These are phyloP conservation scores for Conidiobolus incongruus DNA, from an alignment of 371 early-diverging fungal genomes.

Conservation along the genomic window DNA sequence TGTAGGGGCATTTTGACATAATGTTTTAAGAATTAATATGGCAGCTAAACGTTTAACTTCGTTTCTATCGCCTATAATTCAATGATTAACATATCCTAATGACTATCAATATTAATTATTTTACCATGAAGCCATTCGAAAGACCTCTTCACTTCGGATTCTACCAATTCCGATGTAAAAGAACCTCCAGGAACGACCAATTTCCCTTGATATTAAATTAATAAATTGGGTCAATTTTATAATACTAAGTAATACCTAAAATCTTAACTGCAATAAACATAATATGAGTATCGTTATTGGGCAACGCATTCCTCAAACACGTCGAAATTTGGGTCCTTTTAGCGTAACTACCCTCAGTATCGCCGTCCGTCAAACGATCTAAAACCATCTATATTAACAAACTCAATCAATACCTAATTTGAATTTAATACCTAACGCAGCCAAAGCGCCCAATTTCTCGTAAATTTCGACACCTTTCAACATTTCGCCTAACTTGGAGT, in stretches of 20 bases:
- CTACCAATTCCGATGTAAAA: slow-evolving; percentile 62
- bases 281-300: slow-evolving; percentile 55
- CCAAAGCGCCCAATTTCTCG: too few relatives aligned
- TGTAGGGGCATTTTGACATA: slow-evolving; percentile 65
- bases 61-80: slow-evolving; percentile 41
- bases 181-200: slow-evolving; percentile 55
- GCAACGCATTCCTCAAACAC: slow-evolving; percentile 59
- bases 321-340: slow-evolving; percentile 62
- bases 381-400: too few relatives aligned
- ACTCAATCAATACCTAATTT: too few relatives aligned
- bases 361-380: slow-evolving; percentile 75
- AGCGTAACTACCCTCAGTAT: slow-evolving; percentile 62
- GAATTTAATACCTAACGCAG: too few relatives aligned
- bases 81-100: too few relatives aligned
- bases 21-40: slow-evolving; percentile 60
- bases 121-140: slow-evolving; percentile 74
- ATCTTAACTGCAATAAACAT: slow-evolving; percentile 66
- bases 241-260: too few relatives aligned
- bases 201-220: too few relatives aligned
- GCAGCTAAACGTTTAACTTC: slow-evolving; percentile 71
- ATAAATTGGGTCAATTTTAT: too few relatives aligned
- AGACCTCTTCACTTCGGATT: slow-evolving; percentile 68
- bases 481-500: too few relatives aligned
- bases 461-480: too few relatives aligned
- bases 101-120: too few relatives aligned